These are phyloP conservation scores for Halenospora varia DNA, from an alignment of 495 filamentous ascomycete species.

Conservation along the genomic window DNA sequence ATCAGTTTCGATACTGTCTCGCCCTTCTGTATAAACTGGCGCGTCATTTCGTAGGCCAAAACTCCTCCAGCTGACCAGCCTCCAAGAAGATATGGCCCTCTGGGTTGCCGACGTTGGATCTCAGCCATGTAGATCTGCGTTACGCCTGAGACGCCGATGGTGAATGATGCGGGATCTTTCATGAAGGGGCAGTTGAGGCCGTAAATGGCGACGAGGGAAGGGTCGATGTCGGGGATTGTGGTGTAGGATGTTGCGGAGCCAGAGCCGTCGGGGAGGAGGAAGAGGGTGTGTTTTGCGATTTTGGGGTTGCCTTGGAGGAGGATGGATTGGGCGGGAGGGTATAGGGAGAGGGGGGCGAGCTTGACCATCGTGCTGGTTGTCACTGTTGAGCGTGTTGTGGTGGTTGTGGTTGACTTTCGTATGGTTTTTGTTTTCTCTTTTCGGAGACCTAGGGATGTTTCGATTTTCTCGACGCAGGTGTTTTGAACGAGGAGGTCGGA, in stretches of 20 bases:
- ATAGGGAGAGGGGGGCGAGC: not conserved
- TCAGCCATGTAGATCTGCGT: constrained; percentile 53
- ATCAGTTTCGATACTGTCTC: constrained; percentile 72
- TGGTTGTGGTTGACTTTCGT: not conserved
- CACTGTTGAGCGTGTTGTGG: not conserved
- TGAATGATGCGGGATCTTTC: constrained; percentile 51
- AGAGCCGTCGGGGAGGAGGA: constrained; percentile 74
- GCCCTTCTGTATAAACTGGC: constrained; percentile 62
- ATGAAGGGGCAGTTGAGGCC: constrained; percentile 65
- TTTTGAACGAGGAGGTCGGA: constrained; percentile 31
- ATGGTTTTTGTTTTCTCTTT: not conserved
- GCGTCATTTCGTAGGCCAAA: constrained; percentile 78
- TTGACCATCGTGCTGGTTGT: not conserved
- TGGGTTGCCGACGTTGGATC: constrained; percentile 57
- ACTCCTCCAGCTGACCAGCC: constrained; percentile 90
- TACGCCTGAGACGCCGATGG: constrained; percentile 52
- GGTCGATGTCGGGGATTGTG: constrained; percentile 43
- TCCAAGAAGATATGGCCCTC: constrained; percentile 63
- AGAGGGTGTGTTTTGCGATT: constrained; percentile 53
- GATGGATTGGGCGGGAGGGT: constrained; percentile 37
- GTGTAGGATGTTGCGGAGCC: constrained; percentile 64
- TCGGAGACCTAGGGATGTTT: not conserved
- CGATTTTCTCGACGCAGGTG: constrained; percentile 4
- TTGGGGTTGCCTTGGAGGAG: constrained; percentile 61
- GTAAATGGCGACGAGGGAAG: constrained; percentile 47